Percentiles rank a stretch among this genome's conserved stretches.
phyloP scores from a whole-genome alignment of 805 yeast genomes.

The Crinitomyces ghanaensis region DNA sequence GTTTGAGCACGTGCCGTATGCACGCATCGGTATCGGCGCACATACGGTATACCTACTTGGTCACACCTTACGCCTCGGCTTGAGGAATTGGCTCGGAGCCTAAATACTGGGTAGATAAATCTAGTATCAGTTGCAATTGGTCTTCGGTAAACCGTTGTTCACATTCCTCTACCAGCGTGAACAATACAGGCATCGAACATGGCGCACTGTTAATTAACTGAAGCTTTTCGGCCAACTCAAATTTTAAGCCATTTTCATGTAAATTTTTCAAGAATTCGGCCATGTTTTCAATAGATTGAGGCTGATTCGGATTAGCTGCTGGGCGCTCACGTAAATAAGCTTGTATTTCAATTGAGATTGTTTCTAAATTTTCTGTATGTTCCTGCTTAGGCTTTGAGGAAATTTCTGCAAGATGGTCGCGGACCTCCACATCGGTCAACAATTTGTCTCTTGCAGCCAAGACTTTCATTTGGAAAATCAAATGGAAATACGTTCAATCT shows the following conservation, averaged over 20 bases:
- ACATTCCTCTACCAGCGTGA: constrained; percentile 81
- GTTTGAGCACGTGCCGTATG: too few relatives aligned
- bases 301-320: constrained; percentile 25
- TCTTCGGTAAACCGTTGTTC: constrained; percentile 73
- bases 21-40: too few relatives aligned
- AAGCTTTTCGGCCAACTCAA: constrained; percentile 73
- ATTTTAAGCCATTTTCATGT: constrained; percentile 32
- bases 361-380: constrained; percentile 20
- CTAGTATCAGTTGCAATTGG: constrained; percentile 47
- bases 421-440: constrained; percentile 56
- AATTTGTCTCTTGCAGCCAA: constrained; percentile 43
- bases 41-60: too few relatives aligned
- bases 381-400: constrained; percentile 5
- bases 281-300: constrained; percentile 26
- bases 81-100: constrained; percentile 24
- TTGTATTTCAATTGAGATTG: constrained; percentile 27
- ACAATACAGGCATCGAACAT: constrained; percentile 63
- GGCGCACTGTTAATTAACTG: constrained; percentile 81
- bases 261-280: constrained; percentile 34
- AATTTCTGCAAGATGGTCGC: constrained; percentile 32
- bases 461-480: constrained; percentile 26
- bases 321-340: constrained; percentile 31
- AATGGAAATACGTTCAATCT: not conserved
- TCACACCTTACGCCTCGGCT: too few relatives aligned
- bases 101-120: constrained; percentile 35